These are phyloP conservation scores for Crithidia sp. DNA, from an alignment of 208 protist genomes.

Conservation along the genomic window DNA sequence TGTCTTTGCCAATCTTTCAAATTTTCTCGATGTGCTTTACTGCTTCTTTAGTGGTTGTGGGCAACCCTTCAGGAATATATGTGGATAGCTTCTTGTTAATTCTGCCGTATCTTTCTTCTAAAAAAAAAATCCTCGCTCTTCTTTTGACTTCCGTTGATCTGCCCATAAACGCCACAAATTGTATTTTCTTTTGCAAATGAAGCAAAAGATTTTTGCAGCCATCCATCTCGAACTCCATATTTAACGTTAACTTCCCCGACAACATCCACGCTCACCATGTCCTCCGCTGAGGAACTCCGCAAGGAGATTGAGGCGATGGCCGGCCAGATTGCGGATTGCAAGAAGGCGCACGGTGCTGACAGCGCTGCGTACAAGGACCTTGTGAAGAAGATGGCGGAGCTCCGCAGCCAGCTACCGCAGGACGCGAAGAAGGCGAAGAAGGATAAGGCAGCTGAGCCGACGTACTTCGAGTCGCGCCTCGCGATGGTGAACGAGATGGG, in stretches of 20 bases:
- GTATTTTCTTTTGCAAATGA: not conserved
- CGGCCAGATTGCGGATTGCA: slow-evolving; percentile 63
- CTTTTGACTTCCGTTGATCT: not conserved
- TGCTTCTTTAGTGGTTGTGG: too few relatives aligned
- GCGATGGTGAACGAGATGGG: slow-evolving; percentile 91
- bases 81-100: too few relatives aligned
- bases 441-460: slow-evolving; percentile 61
- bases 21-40: too few relatives aligned
- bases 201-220: slow-evolving; percentile 3
- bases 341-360: slow-evolving; percentile 64
- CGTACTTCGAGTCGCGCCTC: slow-evolving; percentile 88
- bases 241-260: not conserved
- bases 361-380: slow-evolving; percentile 76
- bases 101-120: not conserved
- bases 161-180: not conserved
- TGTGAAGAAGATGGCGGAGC: slow-evolving; percentile 76
- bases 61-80: too few relatives aligned
- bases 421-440: slow-evolving; percentile 49
- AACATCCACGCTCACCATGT: slow-evolving; percentile 33
- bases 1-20: too few relatives aligned
- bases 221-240: not conserved
- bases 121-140: not conserved
- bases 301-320: slow-evolving; percentile 80
- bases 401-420: slow-evolving; percentile 58
- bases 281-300: slow-evolving; percentile 54